phyloP scores from a whole-genome alignment of 177 flowering plant genomes.

The Vitis hybrid region DNA sequence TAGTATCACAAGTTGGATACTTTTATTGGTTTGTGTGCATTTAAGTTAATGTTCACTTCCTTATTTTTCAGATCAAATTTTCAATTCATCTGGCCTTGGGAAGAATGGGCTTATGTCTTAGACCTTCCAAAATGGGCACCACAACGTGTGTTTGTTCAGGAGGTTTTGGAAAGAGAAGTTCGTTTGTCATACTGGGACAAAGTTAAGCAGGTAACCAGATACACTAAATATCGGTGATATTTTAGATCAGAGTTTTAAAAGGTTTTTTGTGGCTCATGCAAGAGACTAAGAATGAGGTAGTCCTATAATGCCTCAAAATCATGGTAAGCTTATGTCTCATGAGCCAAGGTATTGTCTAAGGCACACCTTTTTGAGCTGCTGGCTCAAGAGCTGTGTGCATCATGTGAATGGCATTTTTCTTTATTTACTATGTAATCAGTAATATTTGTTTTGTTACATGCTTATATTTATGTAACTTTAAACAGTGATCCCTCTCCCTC shows the following conservation, averaged over 20 bases:
- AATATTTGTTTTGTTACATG: too few relatives aligned
- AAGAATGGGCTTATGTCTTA: constrained; percentile 92
- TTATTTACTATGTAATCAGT: too few relatives aligned
- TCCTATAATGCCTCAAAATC: too few relatives aligned
- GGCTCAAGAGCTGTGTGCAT: too few relatives aligned
- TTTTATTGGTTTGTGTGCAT: neutral
- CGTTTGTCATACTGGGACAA: constrained; percentile 98
- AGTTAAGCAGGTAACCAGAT: constrained; percentile 82
- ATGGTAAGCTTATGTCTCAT: too few relatives aligned
- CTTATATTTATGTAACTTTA: too few relatives aligned
- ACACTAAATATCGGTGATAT: neutral
- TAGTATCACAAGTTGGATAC: neutral
- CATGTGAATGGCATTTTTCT: too few relatives aligned
- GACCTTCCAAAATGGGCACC: constrained; percentile 99
- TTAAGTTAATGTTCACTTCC: neutral
- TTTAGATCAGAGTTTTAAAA: neutral
- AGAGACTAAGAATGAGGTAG: neutral
- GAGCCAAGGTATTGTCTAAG: too few relatives aligned
- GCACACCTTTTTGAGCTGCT: too few relatives aligned
- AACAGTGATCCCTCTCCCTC: too few relatives aligned
- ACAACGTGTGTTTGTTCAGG: constrained; percentile 95
- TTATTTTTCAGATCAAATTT: constrained; percentile 80
- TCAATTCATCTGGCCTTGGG: constrained; percentile 99
- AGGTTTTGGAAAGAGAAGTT: constrained; percentile 95
- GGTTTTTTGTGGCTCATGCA: neutral